Conservation (phyloP, 805 yeast species). For the Candida sanyiensis region DNA sequence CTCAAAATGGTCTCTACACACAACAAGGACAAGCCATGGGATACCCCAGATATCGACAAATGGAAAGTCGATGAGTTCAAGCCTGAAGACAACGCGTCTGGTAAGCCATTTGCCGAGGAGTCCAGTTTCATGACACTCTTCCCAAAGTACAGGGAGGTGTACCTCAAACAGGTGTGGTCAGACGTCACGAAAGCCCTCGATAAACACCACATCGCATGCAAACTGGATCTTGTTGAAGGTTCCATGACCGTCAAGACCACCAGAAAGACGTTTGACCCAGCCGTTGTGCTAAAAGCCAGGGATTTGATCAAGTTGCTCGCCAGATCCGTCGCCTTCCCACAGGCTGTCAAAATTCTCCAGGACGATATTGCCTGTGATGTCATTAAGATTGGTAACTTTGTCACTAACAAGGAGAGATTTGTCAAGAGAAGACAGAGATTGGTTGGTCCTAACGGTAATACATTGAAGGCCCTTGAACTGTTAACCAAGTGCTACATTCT, state of each 20-base stretch:
- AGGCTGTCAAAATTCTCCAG: conserved; percentile 84
- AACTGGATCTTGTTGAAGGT: conserved; percentile 88
- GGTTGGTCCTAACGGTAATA: conserved; percentile 96
- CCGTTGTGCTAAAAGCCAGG: conserved; percentile 86
- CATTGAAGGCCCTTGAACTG: conserved; percentile 89
- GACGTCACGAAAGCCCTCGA: conserved; percentile 82
- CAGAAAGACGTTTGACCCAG: conserved; percentile 92
- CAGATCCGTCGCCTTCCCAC: conserved; percentile 95
- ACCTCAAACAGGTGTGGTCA: conserved; percentile 85
- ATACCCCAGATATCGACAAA: conserved; percentile 88
- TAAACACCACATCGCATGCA: conserved; percentile 71
- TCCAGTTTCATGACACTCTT: conserved; percentile 90
- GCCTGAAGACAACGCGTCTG: conserved; percentile 83
- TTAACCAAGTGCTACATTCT: conserved; percentile 92
- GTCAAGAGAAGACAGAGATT: conserved; percentile 93
- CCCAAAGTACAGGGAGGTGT: conserved; percentile 93
- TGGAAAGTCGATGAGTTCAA: conserved; percentile 87
- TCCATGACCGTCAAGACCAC: conserved; percentile 97
- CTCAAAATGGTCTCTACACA: conserved; percentile 82
- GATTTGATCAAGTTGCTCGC: conserved; percentile 91
- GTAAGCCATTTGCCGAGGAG: conserved; percentile 90
- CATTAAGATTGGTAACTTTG: conserved; percentile 87
- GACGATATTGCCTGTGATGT: conserved; percentile 96
- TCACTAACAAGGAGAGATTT: conserved; percentile 86
- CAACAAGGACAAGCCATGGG: conserved; percentile 97